Conservation (phyloP, 495 filamentous ascomycete species). For the Aspergillus wentii region DNA sequence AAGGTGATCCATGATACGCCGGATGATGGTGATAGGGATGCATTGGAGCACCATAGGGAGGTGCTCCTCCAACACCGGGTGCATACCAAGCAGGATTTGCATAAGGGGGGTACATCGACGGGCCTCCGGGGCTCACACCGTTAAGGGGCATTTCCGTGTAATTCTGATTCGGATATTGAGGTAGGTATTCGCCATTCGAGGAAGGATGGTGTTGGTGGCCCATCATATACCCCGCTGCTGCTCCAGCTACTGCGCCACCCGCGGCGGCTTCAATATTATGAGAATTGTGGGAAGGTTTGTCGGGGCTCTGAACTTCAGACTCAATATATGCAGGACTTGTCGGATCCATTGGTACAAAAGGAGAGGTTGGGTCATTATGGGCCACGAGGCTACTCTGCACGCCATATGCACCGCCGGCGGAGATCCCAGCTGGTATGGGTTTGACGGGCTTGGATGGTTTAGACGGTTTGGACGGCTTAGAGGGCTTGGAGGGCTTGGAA, state of each 20-base stretch:
- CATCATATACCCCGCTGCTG: constrained; percentile 46
- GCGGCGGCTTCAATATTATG: constrained; percentile 32
- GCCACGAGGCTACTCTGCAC: constrained; percentile 16
- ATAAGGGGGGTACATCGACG: constrained; percentile 26
- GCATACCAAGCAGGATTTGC: constrained; percentile 37
- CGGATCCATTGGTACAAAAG: constrained; percentile 7
- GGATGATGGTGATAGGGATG: constrained; percentile 21
- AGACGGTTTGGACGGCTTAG: constrained; percentile 24
- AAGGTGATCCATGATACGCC: constrained; percentile 13
- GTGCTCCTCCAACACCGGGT: constrained; percentile 40
- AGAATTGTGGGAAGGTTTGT: constrained; percentile 26
- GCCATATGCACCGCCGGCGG: constrained; percentile 23
- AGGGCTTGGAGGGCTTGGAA: constrained; percentile 15
- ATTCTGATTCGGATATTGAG: constrained; percentile 27
- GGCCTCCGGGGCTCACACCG: constrained; percentile 11
- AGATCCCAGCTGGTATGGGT: constrained; percentile 17
- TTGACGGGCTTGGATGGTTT: constrained; percentile 16
- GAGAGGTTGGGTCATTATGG: constrained; percentile 12
- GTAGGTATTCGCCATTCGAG: constrained; percentile 22
- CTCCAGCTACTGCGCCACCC: constrained; percentile 41
- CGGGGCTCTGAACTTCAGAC: constrained; percentile 8
- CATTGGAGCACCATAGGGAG: constrained; percentile 34
- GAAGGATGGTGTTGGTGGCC: constrained; percentile 35
- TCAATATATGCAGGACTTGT: constrained; percentile 16
- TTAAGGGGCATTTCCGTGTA: constrained; percentile 22